Evolutionary conservation across 352 stramenopile genomes (phyloP), one percentile per base, ranked within the genome.

Genomic region (Globisporangium alternatum): DNA sequence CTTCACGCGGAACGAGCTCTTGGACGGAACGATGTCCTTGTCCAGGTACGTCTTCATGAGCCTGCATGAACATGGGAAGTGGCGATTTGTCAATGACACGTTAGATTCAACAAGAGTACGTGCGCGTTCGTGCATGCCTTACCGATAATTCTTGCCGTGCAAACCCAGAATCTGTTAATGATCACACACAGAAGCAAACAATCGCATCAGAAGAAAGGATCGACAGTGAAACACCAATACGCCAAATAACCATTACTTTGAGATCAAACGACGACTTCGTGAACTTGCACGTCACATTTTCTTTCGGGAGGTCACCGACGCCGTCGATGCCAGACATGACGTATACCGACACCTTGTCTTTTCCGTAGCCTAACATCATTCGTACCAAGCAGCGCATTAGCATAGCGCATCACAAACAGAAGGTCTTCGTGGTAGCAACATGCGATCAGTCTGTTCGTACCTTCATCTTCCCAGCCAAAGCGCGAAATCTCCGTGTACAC

Each of bases 381-480:
- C 12, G 13, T 33, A 39, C 17, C 21, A 66, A 30, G 19, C 31
- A 17, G 12, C 37, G 22, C 37, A 5, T 43, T 41, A 54, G 10
- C n/a, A 21, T 28, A 56, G 25, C 22, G n/a, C 0, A 5, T 17
- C 5, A 30, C 30, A 51, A 43, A 53, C n/a, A 49, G 45, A 31
- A 31, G 10, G 2, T n/a, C 30, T 33, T 15, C 17, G 4, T 39
- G 21, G 35, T 19, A 35, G 28, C 57, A 59, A 8, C 6, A 57
- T 13, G 19, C 56, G 39, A 56, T 22, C 3, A 13, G 30, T 5
- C n/a, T 22, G 10, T 39, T 30, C 9, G 9, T 22, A 83, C 76
- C 85, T 56, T 96, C 87, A 62, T 96, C 85, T 60, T 96, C 87
- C 87, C 87, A 96, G 19, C 86, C 83, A 62, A 96, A 96, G 8